A percentile compares a stretch with the other conserved stretches of the same genome.
phyloP scores from a whole-genome alignment of 441 rosid genomes.

The Eruca vesicaria region DNA sequence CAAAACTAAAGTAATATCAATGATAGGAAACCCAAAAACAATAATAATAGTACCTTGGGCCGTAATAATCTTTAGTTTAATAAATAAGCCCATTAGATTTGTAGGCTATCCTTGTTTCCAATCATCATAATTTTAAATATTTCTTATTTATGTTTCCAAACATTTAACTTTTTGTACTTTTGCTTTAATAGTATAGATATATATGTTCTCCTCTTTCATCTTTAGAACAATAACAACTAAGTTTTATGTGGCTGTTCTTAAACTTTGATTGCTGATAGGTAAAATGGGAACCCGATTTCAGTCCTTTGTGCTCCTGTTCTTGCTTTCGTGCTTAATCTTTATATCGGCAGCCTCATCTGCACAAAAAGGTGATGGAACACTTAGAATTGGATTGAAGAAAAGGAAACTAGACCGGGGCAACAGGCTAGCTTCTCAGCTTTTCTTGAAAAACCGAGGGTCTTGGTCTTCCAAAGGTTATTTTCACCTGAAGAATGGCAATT shows the following conservation, averaged over 20 bases:
- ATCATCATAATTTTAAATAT: no score
- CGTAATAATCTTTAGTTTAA: no score
- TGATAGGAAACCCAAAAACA: no score
- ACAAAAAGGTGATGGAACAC: constrained; percentile 43
- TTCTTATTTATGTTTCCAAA: no score
- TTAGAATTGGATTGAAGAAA: constrained; percentile 61
- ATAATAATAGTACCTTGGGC: no score
- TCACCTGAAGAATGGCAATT: constrained; percentile 25
- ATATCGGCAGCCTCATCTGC: constrained; percentile 36
- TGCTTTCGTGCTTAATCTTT: constrained; percentile 37
- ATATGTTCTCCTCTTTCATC: neutral
- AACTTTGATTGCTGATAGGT: constrained; percentile 27
- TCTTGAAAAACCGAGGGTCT: constrained; percentile 37
- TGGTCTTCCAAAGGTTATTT: constrained; percentile 31
- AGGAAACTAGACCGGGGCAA: constrained; percentile 47
- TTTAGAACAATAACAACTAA: neutral
- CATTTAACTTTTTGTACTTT: no score
- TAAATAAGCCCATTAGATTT: no score
- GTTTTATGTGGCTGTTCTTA: neutral
- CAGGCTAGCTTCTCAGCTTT: constrained; percentile 36
- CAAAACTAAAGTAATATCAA: no score
- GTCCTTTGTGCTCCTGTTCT: constrained; percentile 34
- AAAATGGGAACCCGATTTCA: constrained; percentile 45
- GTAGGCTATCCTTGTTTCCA: no score
- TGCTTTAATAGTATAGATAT: no score